Base-by-base conservation (phyloP, 257 asterid genomes). In the Primulina tabacum region DNA sequence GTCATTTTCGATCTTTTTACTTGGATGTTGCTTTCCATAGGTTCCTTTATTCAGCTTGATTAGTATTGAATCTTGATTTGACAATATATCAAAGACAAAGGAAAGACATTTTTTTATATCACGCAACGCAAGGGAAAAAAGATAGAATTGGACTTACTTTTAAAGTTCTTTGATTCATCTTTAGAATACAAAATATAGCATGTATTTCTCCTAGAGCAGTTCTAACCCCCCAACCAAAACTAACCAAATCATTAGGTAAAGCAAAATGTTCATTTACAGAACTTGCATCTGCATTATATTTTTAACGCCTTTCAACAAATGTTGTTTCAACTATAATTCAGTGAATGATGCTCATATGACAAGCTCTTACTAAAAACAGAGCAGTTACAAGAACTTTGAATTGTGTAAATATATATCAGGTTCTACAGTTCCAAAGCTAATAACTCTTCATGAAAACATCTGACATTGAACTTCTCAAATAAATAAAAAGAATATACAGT, bases 271-370 rank as follows among this genome's bases (percentile, higher is more conserved):
- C 20, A 5, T 17, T 43, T 50, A 16, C 7, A 43, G 55, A 43
- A 50, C 55, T 16, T 50, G 57, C 16, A 43, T 43, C 18, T 50
- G 20, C 8, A 50, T 50, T 2, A 50, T 16, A 5, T 4, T 14
- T 12, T 50, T 5, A 12, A 12, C 0, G 21, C 17, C 57, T 50
- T 50, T 12, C 53, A 47, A 47, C 16, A 47, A 47, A 47, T 14
- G 8, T 9, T 14, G 8, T 9, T 5, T 16, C 55, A 47, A 50
- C 8, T 17, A 50, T 50, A 50, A 16, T 5, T 50, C 57, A 16
- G 57, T 4, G 8, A 5, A 50, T 50, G 21, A 50, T 50, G 57
- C 98, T 43, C 55, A 50, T 17, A 50, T 50, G 57, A 50, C 6
- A 12, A 12, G 18, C 21, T 50, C 57, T 17, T 14, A 50, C 20